phyloP scores from a whole-genome alignment of 2,329 filamentous ascomycete species.

The Onygenales sp. region DNA sequence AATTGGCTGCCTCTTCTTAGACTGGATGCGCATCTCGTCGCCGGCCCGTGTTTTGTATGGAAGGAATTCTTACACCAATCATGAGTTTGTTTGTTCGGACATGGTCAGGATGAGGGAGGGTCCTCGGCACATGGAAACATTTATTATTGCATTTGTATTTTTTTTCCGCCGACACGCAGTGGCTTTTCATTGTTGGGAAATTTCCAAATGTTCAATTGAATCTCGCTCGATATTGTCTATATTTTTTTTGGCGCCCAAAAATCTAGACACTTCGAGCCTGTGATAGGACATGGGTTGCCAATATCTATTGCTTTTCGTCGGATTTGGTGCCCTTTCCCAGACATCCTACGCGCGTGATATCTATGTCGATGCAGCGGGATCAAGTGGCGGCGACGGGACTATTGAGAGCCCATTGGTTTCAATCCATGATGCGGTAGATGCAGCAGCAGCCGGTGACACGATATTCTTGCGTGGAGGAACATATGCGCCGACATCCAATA shows the following conservation, averaged over 20 bases:
- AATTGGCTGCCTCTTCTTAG: too few species aligned
- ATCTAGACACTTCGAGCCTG: too few species aligned
- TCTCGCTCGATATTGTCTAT: too few species aligned
- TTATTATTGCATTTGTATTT: too few species aligned
- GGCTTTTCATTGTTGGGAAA: too few species aligned
- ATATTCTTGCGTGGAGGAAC: conserved; percentile 38
- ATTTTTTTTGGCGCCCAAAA: too few species aligned
- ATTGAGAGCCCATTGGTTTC: conserved; percentile 34
- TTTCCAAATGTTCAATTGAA: too few species aligned
- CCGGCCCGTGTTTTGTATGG: neutral
- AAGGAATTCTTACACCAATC: neutral
- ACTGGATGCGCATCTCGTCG: too few species aligned
- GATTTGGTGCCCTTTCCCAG: neutral
- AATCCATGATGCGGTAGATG: conserved; percentile 39
- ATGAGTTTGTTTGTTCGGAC: neutral
- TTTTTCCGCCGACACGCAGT: too few species aligned
- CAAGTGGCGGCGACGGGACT: conserved; percentile 29
- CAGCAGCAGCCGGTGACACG: conserved; percentile 37
- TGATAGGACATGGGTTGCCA: neutral
- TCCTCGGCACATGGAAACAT: too few species aligned
- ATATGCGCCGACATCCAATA: conserved; percentile 38
- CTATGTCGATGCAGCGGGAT: conserved; percentile 39
- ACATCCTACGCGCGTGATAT: conserved; percentile 23
- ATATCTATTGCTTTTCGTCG: neutral
- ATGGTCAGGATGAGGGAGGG: neutral